Evolutionary conservation across 176 grass and related monocot species (phyloP), one percentile per base, ranked within the genome.

Genomic region (Ampelocalamus luodianensis): DNA sequence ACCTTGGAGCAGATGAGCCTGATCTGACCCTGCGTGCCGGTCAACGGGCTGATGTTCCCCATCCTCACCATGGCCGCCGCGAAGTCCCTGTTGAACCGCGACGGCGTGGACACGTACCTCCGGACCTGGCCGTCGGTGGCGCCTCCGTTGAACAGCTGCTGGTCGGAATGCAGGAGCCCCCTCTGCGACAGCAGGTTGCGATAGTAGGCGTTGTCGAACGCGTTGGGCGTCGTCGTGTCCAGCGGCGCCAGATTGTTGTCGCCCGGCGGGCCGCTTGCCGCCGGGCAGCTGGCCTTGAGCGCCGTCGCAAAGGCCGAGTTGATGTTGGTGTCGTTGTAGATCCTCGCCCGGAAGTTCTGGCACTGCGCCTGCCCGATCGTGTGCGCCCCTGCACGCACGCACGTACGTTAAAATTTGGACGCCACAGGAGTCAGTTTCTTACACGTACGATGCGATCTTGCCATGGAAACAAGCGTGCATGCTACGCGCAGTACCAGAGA

Each of bases 281-380:
- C 38, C 0, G 87, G 91, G 64, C 91, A 92, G 84, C 68, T 92
- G 18, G 44, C 75, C 76, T 37, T 77, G 36, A 90, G 50, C 42
- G 87, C 46, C 26, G 76, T 23, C n/a, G 91, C 91, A 24, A 87
- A 92, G 5, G 53, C 62, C 3, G 91, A 14, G 50, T 87, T 32
- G 49, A 92, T 87, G 84, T 87, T 87, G 24, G 91, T 87, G 53
- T 92, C 91, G 61, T 90, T 92, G 84, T 92, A 92, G 75, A 92
- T 79, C 56, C 87, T 85, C 16, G 37, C 56, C 22, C 84, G 42
- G 48, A 92, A 92, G 55, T 65, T 81, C 20, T 63, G 54, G 83
- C 91, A 92, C 51, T 85, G 85, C 10, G 87, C 75, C 65, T 66
- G 61, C 16, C 91, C 91, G 73, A 93, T 78, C 56, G 91, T 93